Percentiles rank a stretch among this genome's conserved stretches.
These are phyloP conservation scores for Ustilago cynodontis DNA, from an alignment of 1,284 basidiomycete genomes.

Conservation along the genomic window DNA sequence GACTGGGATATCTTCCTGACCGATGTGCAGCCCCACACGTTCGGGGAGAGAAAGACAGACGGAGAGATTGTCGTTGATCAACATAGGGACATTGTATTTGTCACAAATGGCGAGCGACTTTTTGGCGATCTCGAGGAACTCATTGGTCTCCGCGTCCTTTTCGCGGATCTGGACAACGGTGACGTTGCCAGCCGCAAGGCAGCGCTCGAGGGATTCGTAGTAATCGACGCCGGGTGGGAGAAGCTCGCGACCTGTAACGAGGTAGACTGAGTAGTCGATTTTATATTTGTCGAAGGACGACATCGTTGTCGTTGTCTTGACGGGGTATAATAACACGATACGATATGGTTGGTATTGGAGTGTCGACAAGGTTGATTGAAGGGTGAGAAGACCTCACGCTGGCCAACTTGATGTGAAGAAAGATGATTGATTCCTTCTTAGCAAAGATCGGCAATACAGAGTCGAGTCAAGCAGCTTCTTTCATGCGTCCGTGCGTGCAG, in stretches of 20 bases:
- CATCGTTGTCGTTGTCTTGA: not conserved
- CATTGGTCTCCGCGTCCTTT: constrained; percentile 52
- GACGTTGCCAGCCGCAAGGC: constrained; percentile 86
- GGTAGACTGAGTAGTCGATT: constrained; percentile 69
- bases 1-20: constrained; percentile 89
- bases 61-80: constrained; percentile 78
- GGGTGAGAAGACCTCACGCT: not conserved
- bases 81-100: constrained; percentile 83
- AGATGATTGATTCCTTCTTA: not conserved
- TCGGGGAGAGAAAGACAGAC: constrained; percentile 64
- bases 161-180: constrained; percentile 80
- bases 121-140: constrained; percentile 83
- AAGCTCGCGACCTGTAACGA: constrained; percentile 85
- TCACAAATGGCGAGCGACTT: constrained; percentile 81
- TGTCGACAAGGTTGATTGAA: not conserved
- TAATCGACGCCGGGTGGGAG: constrained; percentile 80
- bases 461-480: constrained; percentile 9
- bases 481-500: constrained; percentile 13
- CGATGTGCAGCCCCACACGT: constrained; percentile 87
- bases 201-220: constrained; percentile 80
- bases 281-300: constrained; percentile 22
- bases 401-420: constrained; percentile 2
- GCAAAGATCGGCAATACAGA: constrained; percentile 16
- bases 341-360: not conserved
- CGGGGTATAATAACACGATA: too few species aligned